Conservation (phyloP, 129 eudicot genomes). For the Ambrosia trifida region DNA sequence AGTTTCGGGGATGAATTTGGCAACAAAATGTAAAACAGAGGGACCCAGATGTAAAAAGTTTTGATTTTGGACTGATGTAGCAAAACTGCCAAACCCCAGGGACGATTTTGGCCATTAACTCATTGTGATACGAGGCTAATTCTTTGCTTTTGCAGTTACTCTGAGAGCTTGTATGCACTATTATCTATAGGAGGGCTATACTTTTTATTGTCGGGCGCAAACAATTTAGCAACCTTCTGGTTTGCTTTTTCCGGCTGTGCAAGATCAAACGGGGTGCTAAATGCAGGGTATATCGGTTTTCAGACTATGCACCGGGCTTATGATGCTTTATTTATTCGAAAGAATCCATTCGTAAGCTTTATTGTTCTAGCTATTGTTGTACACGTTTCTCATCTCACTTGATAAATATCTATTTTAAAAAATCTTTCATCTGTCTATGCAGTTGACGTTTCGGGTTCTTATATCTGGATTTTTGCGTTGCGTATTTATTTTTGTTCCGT, state of each 20-base stretch:
- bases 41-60: no score
- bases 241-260: slow-evolving; percentile 86
- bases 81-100: no score
- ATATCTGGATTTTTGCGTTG: slow-evolving; percentile 62
- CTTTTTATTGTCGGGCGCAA: slow-evolving; percentile 56
- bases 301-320: slow-evolving; percentile 70
- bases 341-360: slow-evolving; percentile 49
- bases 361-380: slow-evolving; percentile 5
- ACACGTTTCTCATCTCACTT: neutral
- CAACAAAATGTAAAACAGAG: no score
- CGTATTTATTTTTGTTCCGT: slow-evolving; percentile 56
- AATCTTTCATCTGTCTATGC: slow-evolving; percentile 24
- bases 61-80: no score
- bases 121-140: neutral
- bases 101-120: no score
- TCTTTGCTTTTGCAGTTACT: slow-evolving; percentile 58
- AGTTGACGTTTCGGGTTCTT: slow-evolving; percentile 63
- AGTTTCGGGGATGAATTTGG: no score
- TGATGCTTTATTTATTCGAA: slow-evolving; percentile 52
- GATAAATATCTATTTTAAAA: neutral
- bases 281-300: slow-evolving; percentile 86
- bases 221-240: slow-evolving; percentile 49
- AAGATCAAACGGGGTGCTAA: slow-evolving; percentile 91
- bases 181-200: slow-evolving; percentile 78
- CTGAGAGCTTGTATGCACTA: slow-evolving; percentile 87